Evolutionary conservation across 257 asterid species (phyloP).

Genomic region (Solanum pennellii): DNA sequence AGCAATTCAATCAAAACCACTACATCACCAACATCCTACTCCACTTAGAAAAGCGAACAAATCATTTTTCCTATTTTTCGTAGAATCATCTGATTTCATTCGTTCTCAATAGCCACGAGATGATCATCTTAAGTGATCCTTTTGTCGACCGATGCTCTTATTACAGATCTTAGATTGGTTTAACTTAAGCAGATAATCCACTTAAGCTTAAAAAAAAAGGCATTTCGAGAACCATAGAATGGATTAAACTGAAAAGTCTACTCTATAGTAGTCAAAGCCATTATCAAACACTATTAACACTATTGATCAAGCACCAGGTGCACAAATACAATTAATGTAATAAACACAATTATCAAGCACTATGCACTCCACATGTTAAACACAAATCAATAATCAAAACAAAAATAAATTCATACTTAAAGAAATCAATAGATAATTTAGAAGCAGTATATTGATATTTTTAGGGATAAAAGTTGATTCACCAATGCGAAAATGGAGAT

Average conservation of each 20-base stretch:
- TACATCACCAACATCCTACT: background rate
- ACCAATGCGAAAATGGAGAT: slow-evolving; percentile 46
- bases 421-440: background rate
- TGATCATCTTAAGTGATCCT: too few relatives aligned
- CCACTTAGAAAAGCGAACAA: too few relatives aligned
- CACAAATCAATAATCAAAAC: background rate
- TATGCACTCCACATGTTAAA: background rate
- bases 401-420: background rate
- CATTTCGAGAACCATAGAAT: background rate
- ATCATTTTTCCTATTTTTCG: too few relatives aligned
- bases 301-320: background rate
- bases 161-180: background rate
- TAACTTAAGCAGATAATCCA: background rate
- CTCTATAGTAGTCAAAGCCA: background rate
- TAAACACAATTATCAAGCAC: background rate
- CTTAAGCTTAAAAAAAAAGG: background rate
- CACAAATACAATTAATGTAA: background rate
- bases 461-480: background rate
- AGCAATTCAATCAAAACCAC: background rate
- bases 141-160: too few relatives aligned
- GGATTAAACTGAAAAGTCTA: background rate
- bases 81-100: too few relatives aligned
- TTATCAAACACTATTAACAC: background rate
- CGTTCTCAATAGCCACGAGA: too few relatives aligned
- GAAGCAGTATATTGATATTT: background rate